Percentiles rank a stretch among this genome's conserved stretches.
Conservation (phyloP, 202 grass and related monocot species). For the Miscanthus sacchariflorus region DNA sequence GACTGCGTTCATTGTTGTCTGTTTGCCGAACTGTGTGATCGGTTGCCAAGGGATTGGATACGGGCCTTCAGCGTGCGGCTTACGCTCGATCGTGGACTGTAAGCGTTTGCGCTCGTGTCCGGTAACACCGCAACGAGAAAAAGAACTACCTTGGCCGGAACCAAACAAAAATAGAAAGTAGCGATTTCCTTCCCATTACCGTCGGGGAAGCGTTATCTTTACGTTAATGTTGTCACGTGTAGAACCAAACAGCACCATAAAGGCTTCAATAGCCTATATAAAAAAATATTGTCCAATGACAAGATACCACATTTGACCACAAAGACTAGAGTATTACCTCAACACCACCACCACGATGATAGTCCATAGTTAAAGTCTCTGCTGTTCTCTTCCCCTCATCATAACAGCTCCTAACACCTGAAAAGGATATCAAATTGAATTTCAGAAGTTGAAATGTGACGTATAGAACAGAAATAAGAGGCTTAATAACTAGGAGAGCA, state of each 20-base stretch:
- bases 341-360: conserved; percentile 79
- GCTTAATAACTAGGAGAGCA: neutral
- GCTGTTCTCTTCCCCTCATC: conserved; percentile 88
- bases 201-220: too few species aligned
- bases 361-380: conserved; percentile 92
- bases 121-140: too few species aligned
- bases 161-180: too few species aligned
- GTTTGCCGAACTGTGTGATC: too few species aligned
- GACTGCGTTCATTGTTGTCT: too few species aligned
- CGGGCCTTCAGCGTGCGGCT: too few species aligned
- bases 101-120: too few species aligned
- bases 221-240: too few species aligned
- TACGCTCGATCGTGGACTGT: too few species aligned
- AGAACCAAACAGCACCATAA: neutral
- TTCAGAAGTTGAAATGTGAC: conserved; percentile 33
- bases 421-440: conserved; percentile 23
- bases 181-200: too few species aligned
- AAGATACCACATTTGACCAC: neutral
- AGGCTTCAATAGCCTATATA: neutral
- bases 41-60: too few species aligned
- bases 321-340: conserved; percentile 53
- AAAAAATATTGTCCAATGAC: neutral
- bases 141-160: too few species aligned
- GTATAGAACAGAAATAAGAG: conserved; percentile 2
- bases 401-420: conserved; percentile 94